Base-by-base conservation (phyloP, 73 alveolate genomes). In the Tetrahymena borealis region DNA sequence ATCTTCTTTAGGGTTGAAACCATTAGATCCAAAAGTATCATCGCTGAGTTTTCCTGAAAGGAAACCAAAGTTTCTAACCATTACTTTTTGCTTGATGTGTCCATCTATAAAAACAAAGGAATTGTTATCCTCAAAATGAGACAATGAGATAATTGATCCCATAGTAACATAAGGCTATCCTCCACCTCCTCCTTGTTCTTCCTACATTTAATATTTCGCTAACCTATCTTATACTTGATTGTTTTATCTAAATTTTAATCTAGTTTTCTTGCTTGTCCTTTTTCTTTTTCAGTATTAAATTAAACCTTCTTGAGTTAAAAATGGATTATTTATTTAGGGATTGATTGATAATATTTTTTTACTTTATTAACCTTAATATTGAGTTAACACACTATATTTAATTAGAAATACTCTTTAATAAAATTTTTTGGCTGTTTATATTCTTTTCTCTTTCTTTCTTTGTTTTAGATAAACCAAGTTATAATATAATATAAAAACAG, bases 121-220 rank as follows among this genome's bases (percentile, higher is more conserved):
- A 32, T 93, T 91, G 36, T 93, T 92, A 85, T 93, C 95, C 16
- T 79, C 77, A 32, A 93, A 91, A 93, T 93, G 95, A 40, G 93
- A 79, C 31, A 93, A 79, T 24, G 95, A 93, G 24, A 93, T 93
- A 85, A 93, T 93, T 36, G 95, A 93, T 39, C 95, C 95, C 85
- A 60, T 60, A 20, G 85, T 60, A 60, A 60, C 28, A 60, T 60
- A 60, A 35, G 37, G 85, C 35, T 60, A 60, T 20, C 85, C 85
- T 32, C 85, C 85, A 60, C 85, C 43, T 9, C 43, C 85, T 7
- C 85, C 85, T 15, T 60, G 37, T n/a, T 60, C 85, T 60, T 60
- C 85, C 28, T 60, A 35, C 85, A 60, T 60, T 60, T 60, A 60
- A 24, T 60, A 24, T 60, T 60, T 60, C 15, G 3, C 15, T 15